A percentile compares a stretch with the other conserved stretches of the same genome.
phyloP scores from a whole-genome alignment of 1,284 basidiomycete species.

The Heterobasidion irregulare region DNA sequence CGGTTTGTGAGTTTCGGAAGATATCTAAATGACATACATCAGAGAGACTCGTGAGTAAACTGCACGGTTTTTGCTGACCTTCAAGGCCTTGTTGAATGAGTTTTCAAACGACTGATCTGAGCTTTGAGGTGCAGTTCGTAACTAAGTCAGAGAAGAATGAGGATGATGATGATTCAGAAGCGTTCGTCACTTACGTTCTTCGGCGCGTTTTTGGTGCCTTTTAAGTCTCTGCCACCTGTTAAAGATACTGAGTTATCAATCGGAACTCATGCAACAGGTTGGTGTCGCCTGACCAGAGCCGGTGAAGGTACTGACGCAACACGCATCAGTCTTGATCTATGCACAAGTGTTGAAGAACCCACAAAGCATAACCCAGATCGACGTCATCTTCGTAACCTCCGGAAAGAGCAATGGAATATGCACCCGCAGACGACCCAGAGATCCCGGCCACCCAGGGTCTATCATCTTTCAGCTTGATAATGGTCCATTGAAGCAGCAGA shows the following conservation, averaged over 20 bases:
- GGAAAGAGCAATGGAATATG: constrained; percentile 73
- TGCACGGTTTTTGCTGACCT: constrained; percentile 30
- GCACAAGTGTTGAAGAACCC: constrained; percentile 22
- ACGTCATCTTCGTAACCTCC: constrained; percentile 84
- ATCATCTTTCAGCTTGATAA: constrained; percentile 14
- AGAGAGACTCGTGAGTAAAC: not conserved
- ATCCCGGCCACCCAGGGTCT: constrained; percentile 78
- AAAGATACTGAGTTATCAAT: constrained; percentile 6
- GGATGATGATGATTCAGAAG: not conserved
- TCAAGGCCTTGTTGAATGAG: constrained; percentile 57
- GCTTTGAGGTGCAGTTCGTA: constrained; percentile 79
- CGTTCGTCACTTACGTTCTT: constrained; percentile 57
- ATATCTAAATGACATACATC: constrained; percentile 34
- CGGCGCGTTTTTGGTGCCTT: constrained; percentile 65
- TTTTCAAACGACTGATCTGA: constrained; percentile 73
- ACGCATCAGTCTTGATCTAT: not conserved
- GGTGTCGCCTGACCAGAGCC: constrained; percentile 43
- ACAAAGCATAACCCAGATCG: constrained; percentile 76
- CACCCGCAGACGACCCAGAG: constrained; percentile 53
- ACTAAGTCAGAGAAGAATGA: constrained; percentile 28
- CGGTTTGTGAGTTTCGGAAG: constrained; percentile 65
- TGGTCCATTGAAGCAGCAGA: not conserved
- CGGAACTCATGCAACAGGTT: no score
- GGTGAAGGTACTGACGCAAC: constrained; percentile 53
- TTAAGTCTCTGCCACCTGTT: constrained; percentile 71